Conservation (phyloP, 2,329 filamentous ascomycete genomes). For the Aspergillus proliferans region DNA sequence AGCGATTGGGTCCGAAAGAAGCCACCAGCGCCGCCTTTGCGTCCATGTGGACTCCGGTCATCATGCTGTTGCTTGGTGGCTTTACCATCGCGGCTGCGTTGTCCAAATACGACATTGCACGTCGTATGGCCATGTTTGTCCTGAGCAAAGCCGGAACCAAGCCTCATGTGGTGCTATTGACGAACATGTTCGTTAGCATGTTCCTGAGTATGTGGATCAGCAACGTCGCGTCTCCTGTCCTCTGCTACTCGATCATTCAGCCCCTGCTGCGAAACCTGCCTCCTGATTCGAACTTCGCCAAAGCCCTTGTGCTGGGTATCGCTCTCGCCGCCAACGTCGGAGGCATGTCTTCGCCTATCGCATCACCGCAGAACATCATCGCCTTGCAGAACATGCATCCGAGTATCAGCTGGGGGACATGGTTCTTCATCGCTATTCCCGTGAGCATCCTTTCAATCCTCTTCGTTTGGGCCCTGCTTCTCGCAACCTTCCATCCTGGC, state of each 20-base stretch:
- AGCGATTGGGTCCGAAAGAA: constrained; percentile 68
- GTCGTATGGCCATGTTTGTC: constrained; percentile 92
- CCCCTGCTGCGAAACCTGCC: constrained; percentile 92
- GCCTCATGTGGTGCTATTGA: constrained; percentile 82
- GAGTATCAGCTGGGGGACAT: constrained; percentile 83
- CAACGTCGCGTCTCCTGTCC: constrained; percentile 91
- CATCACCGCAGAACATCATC: constrained; percentile 95
- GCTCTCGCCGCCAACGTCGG: constrained; percentile 93
- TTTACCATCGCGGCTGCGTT: constrained; percentile 93
- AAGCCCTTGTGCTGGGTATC: constrained; percentile 90
- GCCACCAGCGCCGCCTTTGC: constrained; percentile 82
- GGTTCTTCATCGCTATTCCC: constrained; percentile 94
- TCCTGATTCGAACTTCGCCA: constrained; percentile 84
- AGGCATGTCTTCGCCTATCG: constrained; percentile 92
- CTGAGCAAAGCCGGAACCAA: constrained; percentile 92
- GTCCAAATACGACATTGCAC: constrained; percentile 96
- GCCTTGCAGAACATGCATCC: constrained; percentile 94
- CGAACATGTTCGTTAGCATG: constrained; percentile 97
- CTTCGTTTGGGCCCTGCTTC: constrained; percentile 79
- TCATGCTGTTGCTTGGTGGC: constrained; percentile 93
- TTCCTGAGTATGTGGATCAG: constrained; percentile 99
- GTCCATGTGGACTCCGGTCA: constrained; percentile 98
- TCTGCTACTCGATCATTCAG: constrained; percentile 98
- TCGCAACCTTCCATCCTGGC: constrained; percentile 78
- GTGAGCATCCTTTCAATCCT: constrained; percentile 85